Base-by-base conservation (phyloP, 192 early-diverging fungal species). In the Gonapodya sp. region DNA sequence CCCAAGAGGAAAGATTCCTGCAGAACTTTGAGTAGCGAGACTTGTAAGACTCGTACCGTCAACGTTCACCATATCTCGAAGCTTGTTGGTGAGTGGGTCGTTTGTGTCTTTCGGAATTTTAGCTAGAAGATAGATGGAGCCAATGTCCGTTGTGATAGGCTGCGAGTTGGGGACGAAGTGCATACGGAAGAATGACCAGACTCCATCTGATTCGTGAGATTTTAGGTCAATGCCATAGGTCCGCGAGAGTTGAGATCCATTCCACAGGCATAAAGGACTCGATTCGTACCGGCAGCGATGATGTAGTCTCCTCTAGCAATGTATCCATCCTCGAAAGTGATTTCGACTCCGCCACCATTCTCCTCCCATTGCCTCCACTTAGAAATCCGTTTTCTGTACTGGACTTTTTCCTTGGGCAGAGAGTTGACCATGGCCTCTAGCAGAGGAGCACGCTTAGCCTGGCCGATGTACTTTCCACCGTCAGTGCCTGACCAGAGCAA, bases 121-220 rank as follows among this genome's bases (percentile, higher is more conserved):
- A 33, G 75, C 75, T 16, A 77, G 18, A 34, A 18, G 34, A 33
- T 77, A 77, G 75, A 77, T 77, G 8, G 75, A 77, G 75, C 75
- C 18, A 33, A 77, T 77, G 75, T 77, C 75, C 31, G 75, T 32
- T 2, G 34, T 33, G 30, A 77, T 8, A 14, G 75, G 75, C 75
- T 31, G 8, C 18, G 18, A 31, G 8, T 77, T 33, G 8, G 75
- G 75, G 75, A 77, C 14, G 75, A 31, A 77, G 8, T 34, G 2
- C 75, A 32, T 14, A 14, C 75, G 18, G 75, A 77, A 77, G 2
- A 14, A 14, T 2, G 75, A 77, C 8, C 34, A 32, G 31, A 32
- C 34, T 18, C 75, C 75, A 33, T 77, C 75, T 34, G 24, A 24
- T n/a, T n/a, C n/a, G n/a, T n/a, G n/a, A n/a, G n/a, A n/a, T n/a